Conservation (phyloP, 2,329 filamentous ascomycete species). For the Colletotrichum sp. region DNA sequence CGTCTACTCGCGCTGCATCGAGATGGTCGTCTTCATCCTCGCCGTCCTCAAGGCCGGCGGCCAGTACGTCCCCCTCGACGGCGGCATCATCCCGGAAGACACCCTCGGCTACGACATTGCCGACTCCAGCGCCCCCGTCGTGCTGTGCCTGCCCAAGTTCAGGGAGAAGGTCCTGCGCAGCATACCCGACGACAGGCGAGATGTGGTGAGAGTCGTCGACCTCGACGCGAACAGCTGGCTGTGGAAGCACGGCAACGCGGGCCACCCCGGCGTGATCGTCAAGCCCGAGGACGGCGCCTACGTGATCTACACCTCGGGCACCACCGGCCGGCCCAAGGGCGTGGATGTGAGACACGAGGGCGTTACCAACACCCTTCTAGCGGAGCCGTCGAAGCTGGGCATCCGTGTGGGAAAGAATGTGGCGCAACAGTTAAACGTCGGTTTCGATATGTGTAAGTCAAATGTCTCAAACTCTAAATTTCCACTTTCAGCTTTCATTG, state of each 20-base stretch:
- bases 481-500: not conserved
- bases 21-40: conserved; percentile 63
- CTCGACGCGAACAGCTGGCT: conserved; percentile 15
- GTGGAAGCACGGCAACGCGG: conserved; percentile 19
- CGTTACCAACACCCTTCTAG: conserved; percentile 17
- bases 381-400: conserved; percentile 40
- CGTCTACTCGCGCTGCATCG: conserved; percentile 58
- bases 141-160: conserved; percentile 47
- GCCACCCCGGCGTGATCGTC: conserved; percentile 28
- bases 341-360: conserved; percentile 59
- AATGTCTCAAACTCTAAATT: not conserved
- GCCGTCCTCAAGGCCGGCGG: conserved; percentile 61
- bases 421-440: conserved; percentile 61
- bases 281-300: conserved; percentile 45
- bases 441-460: conserved; percentile 65
- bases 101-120: conserved; percentile 54
- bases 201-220: conserved; percentile 11
- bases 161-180: conserved; percentile 15
- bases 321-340: conserved; percentile 63
- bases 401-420: conserved; percentile 56
- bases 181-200: not conserved
- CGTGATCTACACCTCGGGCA: conserved; percentile 62
- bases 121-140: conserved; percentile 47
- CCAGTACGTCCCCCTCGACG: conserved; percentile 66
- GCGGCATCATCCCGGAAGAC: conserved; percentile 53